phyloP scores from a whole-genome alignment of 805 yeast species.

The Nakazawaea peltata region DNA sequence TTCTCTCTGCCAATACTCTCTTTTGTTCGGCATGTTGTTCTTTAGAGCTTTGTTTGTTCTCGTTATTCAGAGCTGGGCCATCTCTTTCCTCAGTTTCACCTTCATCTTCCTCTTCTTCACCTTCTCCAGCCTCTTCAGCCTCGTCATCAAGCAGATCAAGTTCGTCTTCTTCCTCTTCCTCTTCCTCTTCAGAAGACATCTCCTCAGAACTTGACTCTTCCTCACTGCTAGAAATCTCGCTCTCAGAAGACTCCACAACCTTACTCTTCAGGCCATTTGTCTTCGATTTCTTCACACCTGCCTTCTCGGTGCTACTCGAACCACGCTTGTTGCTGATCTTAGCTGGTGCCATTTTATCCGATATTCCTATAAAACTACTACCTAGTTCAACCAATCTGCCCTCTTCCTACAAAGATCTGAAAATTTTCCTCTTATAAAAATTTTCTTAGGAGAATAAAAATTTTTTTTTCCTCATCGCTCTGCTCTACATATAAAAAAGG shows the following conservation, averaged over 20 bases:
- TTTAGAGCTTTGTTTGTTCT: constrained; percentile 42
- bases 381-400: too few species aligned
- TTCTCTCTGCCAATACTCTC: constrained; percentile 71
- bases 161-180: constrained; percentile 18
- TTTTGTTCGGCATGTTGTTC: constrained; percentile 82
- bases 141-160: constrained; percentile 22
- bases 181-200: constrained; percentile 10
- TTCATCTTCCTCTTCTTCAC: constrained; percentile 19
- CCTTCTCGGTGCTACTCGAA: not conserved
- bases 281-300: constrained; percentile 5
- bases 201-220: not conserved
- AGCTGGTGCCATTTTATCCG: constrained; percentile 6
- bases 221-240: constrained; percentile 5
- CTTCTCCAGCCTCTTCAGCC: constrained; percentile 18
- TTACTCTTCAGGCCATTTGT: constrained; percentile 1
- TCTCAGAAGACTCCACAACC: constrained; percentile 4
- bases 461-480: not conserved
- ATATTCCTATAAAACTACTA: not conserved
- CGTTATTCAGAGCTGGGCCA: constrained; percentile 23
- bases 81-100: constrained; percentile 21
- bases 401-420: not conserved
- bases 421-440: constrained; percentile 6
- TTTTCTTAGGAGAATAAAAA: not conserved
- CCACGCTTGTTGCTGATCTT: constrained; percentile 4
- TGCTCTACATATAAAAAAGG: not conserved